Evolutionary conservation across 257 asterid genomes (phyloP).

Genomic region (Striga asiatica): DNA sequence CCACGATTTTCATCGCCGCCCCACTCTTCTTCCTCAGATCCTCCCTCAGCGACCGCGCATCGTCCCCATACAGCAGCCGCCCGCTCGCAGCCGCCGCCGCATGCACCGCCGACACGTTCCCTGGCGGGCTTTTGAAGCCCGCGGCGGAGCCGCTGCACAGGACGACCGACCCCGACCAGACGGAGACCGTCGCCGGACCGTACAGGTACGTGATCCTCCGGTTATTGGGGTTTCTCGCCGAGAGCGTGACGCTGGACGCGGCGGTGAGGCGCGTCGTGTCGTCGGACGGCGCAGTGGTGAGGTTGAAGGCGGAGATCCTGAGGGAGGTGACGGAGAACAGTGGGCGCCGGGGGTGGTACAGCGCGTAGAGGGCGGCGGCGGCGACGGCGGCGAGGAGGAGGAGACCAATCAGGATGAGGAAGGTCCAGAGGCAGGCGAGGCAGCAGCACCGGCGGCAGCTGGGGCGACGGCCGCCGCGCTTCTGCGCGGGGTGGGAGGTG

Average conservation of each 20-base stretch:
- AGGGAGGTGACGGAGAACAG: constrained; percentile 52
- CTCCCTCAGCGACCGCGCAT: constrained; percentile 29
- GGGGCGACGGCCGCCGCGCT: constrained; percentile 8
- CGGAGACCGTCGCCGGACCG: constrained; percentile 38
- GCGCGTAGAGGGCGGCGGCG: constrained; percentile 55
- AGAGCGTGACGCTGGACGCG: constrained; percentile 44
- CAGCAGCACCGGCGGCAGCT: constrained; percentile 46
- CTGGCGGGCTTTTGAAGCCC: constrained; percentile 35
- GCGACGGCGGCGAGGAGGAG: constrained; percentile 56
- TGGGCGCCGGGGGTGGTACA: constrained; percentile 71
- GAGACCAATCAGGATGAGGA: constrained; percentile 32
- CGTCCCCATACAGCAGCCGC: constrained; percentile 44
- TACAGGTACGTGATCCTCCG: constrained; percentile 34
- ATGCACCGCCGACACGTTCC: constrained; percentile 33
- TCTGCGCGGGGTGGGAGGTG: constrained; percentile 21
- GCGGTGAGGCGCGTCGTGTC: constrained; percentile 60
- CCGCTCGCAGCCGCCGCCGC: constrained; percentile 24
- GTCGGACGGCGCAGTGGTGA: constrained; percentile 59
- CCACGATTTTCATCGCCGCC: constrained; percentile 40
- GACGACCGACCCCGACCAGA: constrained; percentile 20
- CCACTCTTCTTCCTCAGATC: constrained; percentile 62
- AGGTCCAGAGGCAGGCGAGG: constrained; percentile 44
- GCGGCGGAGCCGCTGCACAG: constrained; percentile 42
- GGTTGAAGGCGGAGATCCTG: constrained; percentile 51
- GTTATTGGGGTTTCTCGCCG: constrained; percentile 55